Evolutionary conservation across 495 filamentous ascomycete species (phyloP), one percentile per base, ranked within the genome.

Genomic region (Trichoderma gamsii): DNA sequence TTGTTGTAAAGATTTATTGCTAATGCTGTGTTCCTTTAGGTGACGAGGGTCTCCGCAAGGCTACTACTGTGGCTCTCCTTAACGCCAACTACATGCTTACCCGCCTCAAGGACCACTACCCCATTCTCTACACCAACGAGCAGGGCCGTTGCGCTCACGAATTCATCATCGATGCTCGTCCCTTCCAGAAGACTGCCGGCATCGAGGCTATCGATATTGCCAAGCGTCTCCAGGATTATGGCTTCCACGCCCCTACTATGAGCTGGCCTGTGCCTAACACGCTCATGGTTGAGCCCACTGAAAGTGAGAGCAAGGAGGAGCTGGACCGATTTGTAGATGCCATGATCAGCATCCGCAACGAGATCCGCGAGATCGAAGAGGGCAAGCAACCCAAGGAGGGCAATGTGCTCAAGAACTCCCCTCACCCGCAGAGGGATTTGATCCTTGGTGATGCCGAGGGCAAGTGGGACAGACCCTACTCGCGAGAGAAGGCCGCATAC

Each of bases 211-310:
- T 97, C 74, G 95, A 99, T 73, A 90, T 99, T 68, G 95, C 95
- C 72, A 99, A 99, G 83, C 92, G 95, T 69, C 87, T 99, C 11
- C 94, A 97, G 78, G 95, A 99, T 75, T 99, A 97, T 76, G 95
- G 95, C 52, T 99, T 99, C 86, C 95, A 99, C 76, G 92, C 96
- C 4, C 95, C 95, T 3, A 99, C 95, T 61, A 98, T 99, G 95
- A 92, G 88, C 74, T 99, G 93, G 93, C 95, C 95, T 7, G 94
- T 99, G 3, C 84, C 92, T 61, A 95, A 95, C 77, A 99, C 95
- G 1, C 86, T 99, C 23, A 99, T 99, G 95, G 96, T 99, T 72
- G 95, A 99, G 82, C 95, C 95, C 41, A 99, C 95, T 0, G 95
- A 99, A 80, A 92, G 89, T 21, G 95, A 99, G 80, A 91, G 87